These are phyloP conservation scores for Neonectria faginata DNA, from an alignment of 2,329 filamentous ascomycete species.

Conservation along the genomic window DNA sequence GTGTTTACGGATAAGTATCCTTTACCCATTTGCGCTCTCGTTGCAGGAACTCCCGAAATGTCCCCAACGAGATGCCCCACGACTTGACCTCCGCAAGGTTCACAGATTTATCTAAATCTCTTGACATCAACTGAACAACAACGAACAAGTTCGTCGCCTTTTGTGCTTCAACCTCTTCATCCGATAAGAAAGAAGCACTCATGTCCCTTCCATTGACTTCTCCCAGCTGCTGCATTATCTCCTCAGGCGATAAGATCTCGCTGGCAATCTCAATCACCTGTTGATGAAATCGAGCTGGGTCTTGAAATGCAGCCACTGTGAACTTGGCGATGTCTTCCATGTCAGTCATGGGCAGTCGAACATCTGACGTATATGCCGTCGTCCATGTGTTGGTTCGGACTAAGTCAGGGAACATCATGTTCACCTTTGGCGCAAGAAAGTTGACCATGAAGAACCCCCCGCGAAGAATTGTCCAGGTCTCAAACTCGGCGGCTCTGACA, in stretches of 20 bases:
- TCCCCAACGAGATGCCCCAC: slow-evolving; percentile 8
- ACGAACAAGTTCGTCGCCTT: not conserved
- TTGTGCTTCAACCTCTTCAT: not conserved
- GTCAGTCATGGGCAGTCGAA: slow-evolving; percentile 1
- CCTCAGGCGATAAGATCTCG: not conserved
- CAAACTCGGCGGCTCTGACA: not conserved
- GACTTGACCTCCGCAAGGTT: slow-evolving; percentile 5
- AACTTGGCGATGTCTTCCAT: slow-evolving; percentile 9
- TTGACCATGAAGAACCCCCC: slow-evolving; percentile 9
- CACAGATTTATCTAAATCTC: slow-evolving; percentile 1
- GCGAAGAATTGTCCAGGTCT: slow-evolving; percentile 7
- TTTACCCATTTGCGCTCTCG: not conserved
- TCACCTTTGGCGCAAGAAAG: slow-evolving; percentile 3
- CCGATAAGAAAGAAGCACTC: not conserved
- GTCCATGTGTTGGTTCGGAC: not conserved
- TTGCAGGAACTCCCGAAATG: not conserved
- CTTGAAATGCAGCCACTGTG: slow-evolving; percentile 1
- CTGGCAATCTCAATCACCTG: slow-evolving; percentile 4
- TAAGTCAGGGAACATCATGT: slow-evolving; percentile 1
- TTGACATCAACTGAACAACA: not conserved
- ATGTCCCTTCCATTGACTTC: not conserved
- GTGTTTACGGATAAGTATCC: slow-evolving; percentile 1
- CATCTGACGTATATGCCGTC: slow-evolving; percentile 1
- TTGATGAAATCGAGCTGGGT: slow-evolving; percentile 1
- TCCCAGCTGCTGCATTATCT: not conserved